phyloP scores from a whole-genome alignment of 805 yeast genomes.

The Ogataea chonburiensis region DNA sequence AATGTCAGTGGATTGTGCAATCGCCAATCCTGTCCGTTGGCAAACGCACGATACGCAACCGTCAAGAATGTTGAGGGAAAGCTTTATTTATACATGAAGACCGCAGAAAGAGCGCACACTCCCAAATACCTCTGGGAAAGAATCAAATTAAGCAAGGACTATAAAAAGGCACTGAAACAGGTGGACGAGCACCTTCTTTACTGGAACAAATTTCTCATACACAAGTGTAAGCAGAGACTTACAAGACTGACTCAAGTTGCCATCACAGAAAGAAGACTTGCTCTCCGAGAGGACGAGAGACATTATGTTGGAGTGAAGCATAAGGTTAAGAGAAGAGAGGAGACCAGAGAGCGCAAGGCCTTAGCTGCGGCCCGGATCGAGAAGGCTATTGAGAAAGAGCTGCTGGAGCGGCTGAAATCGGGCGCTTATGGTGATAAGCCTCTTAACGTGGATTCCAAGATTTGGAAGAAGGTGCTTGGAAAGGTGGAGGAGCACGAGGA shows the following conservation, averaged over 20 bases:
- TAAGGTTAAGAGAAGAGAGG: conserved; percentile 93
- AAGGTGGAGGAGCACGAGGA: conserved; percentile 54
- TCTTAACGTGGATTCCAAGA: conserved; percentile 89
- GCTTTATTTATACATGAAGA: conserved; percentile 87
- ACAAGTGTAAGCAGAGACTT: conserved; percentile 94
- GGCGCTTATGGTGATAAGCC: conserved; percentile 99
- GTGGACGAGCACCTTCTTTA: conserved; percentile 82
- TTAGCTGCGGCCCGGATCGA: conserved; percentile 95
- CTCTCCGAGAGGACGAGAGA: conserved; percentile 90
- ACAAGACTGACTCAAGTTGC: conserved; percentile 95
- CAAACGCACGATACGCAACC: conserved; percentile 89
- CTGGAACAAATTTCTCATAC: conserved; percentile 90
- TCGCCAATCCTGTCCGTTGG: conserved; percentile 93
- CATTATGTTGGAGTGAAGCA: conserved; percentile 90
- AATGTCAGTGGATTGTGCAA: conserved; percentile 93
- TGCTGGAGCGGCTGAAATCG: conserved; percentile 89
- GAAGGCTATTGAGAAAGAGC: conserved; percentile 93
- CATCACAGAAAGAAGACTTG: conserved; percentile 90
- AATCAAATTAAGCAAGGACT: conserved; percentile 84
- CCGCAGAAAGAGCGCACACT: conserved; percentile 95
- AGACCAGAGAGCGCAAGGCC: conserved; percentile 93
- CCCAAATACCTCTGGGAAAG: conserved; percentile 96
- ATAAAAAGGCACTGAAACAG: conserved; percentile 82
- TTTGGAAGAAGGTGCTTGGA: conserved; percentile 93
- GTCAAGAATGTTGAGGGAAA: conserved; percentile 78